Evolutionary conservation across 768 basidiomycete genomes (phyloP), one percentile per base, ranked within the genome.

Genomic region (Rhodotorula paludigena): DNA sequence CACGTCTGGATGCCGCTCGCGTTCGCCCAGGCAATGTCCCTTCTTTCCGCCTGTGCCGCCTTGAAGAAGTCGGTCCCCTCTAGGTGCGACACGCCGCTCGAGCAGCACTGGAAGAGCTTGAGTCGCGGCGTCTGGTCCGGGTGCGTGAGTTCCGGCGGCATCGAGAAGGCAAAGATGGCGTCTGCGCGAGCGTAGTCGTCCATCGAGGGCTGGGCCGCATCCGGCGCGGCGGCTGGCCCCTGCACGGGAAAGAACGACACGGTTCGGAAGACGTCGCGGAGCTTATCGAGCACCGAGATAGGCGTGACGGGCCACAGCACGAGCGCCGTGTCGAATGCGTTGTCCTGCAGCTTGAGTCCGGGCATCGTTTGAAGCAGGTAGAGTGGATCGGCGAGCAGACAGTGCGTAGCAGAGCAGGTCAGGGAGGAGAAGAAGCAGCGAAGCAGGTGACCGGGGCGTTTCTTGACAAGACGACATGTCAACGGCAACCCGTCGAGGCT

Each of bases 211-310:
- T 8, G 57, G 5, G 44, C 9, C 10, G 60, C 78, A 75, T 92
- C 83, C 74, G 92, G 81, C 67, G 84, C 81, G 77, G 93, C 91
- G 80, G 91, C 90, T 68, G 85, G 85, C 28, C 90, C 92, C 79
- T 89, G 87, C 77, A 92, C 83, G 51, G 86, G 89, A 39, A 86
- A 83, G 48, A 21, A 45, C 11, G 8, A 7, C 42, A 57, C 42
- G 3, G 5, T 6, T 18, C 16, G 56, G 56, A 57, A 41, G 42
- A 35, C 20, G 8, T 7, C 9, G 11, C 32, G 20, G 21, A 57
- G 56, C 5, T 16, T 5, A 3, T 15, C 23, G 53, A 54, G 36
- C 25, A 36, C 23, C 20, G 53, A 30, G 3, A 4, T 6, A 12
- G 53, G 53, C 0, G 32, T 20, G 49, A 51, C 16, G 3, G 49